A percentile compares a stretch with the other conserved stretches of the same genome.
These are phyloP conservation scores for Fusarium odoratissimum DNA, from an alignment of 2,329 filamentous ascomycete genomes.

Conservation along the genomic window DNA sequence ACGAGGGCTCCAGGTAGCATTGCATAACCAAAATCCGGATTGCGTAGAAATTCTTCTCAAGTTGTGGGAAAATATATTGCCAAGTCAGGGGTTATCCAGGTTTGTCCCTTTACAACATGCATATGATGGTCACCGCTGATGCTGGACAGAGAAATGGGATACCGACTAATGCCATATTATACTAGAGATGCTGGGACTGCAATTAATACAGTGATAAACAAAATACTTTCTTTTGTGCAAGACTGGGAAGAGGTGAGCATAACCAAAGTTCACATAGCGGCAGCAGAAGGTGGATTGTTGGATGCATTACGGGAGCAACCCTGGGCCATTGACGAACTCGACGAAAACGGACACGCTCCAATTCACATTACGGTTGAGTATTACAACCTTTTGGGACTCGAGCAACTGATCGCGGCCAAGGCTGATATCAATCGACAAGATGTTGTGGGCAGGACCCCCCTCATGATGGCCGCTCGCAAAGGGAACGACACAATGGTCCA, in stretches of 20 bases:
- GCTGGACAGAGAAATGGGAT: not conserved
- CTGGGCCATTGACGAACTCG: not conserved
- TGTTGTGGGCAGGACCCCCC: rapidly evolving
- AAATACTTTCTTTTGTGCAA: not conserved
- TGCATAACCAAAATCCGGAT: rapidly evolving
- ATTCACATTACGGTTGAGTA: too few species aligned
- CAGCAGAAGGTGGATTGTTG: not conserved
- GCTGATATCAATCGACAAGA: not conserved
- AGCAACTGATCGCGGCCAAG: not conserved
- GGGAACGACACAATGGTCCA: rapidly evolving
- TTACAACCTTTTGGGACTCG: too few species aligned
- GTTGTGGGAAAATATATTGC: constrained; percentile 24
- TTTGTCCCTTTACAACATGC: too few species aligned
- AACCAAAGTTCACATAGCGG: not conserved
- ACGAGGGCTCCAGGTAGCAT: not conserved
- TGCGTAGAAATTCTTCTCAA: not conserved
- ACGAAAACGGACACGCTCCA: not conserved
- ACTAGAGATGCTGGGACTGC: too few species aligned
- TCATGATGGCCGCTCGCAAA: rapidly evolving
- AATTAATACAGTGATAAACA: too few species aligned
- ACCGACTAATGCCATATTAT: too few species aligned
- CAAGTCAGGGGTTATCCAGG: constrained; percentile 6
- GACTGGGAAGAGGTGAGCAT: rapidly evolving
- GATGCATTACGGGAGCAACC: constrained; percentile 1
- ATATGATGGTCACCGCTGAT: not conserved